phyloP scores from a whole-genome alignment of 2,329 filamentous ascomycete species.

The Microsporum ferrugineum region DNA sequence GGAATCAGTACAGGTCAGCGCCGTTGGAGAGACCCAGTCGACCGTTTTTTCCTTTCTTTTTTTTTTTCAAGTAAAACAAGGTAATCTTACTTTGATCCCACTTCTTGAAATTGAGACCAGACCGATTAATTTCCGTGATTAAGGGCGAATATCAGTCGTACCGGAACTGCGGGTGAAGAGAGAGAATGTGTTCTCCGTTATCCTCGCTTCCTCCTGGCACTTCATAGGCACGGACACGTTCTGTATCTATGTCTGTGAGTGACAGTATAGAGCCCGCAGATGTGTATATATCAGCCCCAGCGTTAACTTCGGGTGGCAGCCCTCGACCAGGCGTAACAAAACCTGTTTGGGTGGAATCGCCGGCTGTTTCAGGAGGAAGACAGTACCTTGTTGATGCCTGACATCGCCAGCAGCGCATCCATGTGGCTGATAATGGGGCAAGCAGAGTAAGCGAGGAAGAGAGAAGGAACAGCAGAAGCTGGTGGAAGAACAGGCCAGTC shows the following conservation, averaged over 20 bases:
- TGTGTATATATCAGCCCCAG: neutral
- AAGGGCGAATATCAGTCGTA: neutral
- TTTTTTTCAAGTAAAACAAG: neutral
- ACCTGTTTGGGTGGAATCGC: constrained; percentile 2
- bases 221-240: neutral
- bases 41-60: neutral
- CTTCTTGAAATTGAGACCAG: neutral
- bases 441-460: neutral
- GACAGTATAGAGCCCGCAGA: neutral
- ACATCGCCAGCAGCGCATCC: neutral
- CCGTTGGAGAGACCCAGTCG: neutral
- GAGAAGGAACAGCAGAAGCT: neutral
- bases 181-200: neutral
- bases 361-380: neutral
- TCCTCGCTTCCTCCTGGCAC: too few species aligned
- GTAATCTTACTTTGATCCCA: neutral
- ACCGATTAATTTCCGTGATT: neutral
- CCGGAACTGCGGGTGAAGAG: neutral
- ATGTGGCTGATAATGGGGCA: neutral
- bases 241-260: neutral
- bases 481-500: too few species aligned
- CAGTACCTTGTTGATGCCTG: neutral
- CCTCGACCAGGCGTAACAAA: neutral
- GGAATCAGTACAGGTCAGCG: neutral
- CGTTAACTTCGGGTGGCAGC: neutral